Evolutionary conservation across 305 asterid genomes (phyloP).

Genomic region (Ilex paraguariensis): DNA sequence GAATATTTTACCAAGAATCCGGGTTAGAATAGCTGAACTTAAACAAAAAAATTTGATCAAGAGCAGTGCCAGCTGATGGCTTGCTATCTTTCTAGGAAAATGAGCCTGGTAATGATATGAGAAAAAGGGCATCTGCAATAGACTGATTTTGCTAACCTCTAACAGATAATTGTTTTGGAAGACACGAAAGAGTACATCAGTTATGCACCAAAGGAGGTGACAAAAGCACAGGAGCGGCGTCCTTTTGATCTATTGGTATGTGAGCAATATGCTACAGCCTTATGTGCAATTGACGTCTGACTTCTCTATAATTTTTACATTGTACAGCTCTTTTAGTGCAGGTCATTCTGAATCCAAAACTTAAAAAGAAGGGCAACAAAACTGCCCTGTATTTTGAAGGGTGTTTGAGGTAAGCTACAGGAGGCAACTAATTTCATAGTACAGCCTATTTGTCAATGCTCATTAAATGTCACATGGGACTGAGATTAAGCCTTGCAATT

Average conservation of each 20-base stretch:
- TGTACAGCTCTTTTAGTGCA: constrained; percentile 31
- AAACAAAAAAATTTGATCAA: too few relatives aligned
- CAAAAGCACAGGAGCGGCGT: constrained; percentile 60
- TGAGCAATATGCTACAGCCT: background rate
- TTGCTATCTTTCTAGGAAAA: too few relatives aligned
- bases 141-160: background rate
- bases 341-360: constrained; percentile 83
- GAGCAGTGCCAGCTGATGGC: too few relatives aligned
- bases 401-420: constrained; percentile 63
- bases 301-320: constrained; percentile 7
- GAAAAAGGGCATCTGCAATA: background rate
- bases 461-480: too few relatives aligned
- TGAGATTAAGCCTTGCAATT: too few relatives aligned
- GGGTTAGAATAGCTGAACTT: too few relatives aligned
- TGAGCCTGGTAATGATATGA: too few relatives aligned
- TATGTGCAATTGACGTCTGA: background rate
- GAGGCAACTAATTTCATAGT: background rate
- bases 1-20: too few relatives aligned
- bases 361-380: constrained; percentile 55
- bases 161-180: constrained; percentile 84
- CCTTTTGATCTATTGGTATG: constrained; percentile 90
- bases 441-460: background rate
- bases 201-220: constrained; percentile 58
- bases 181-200: constrained; percentile 70
- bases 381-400: constrained; percentile 89